Evolutionary conservation across 768 basidiomycete genomes (phyloP).

Genomic region (Trametes meyenii): DNA sequence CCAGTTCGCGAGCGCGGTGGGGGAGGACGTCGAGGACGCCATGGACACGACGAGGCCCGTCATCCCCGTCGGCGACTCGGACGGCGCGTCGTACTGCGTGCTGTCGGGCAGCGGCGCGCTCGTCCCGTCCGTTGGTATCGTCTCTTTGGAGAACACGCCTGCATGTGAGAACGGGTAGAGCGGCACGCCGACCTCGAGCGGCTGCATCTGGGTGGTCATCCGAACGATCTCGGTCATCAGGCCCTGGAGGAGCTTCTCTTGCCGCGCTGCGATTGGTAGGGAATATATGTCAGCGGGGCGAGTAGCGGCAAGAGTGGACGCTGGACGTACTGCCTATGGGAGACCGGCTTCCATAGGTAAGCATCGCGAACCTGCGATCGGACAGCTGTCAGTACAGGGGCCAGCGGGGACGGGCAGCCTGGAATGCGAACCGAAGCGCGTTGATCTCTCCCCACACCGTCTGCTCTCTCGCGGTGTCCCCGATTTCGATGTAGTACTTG

Average conservation of each 20-base stretch:
- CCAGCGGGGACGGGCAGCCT: background rate
- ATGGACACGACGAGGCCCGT: constrained; percentile 13
- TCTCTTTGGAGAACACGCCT: constrained; percentile 30
- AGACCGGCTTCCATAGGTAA: constrained; percentile 76
- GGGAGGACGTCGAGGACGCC: constrained; percentile 7
- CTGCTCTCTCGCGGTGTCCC: constrained; percentile 73
- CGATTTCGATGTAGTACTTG: constrained; percentile 82
- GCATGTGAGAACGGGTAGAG: constrained; percentile 73
- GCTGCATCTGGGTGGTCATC: constrained; percentile 79
- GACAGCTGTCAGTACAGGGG: background rate
- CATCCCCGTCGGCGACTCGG: constrained; percentile 18
- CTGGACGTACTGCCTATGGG: constrained; percentile 75
- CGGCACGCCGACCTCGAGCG: constrained; percentile 78
- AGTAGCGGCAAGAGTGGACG: background rate
- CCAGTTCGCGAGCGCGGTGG: constrained; percentile 14
- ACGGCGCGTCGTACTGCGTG: constrained; percentile 21
- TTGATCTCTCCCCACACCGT: constrained; percentile 90
- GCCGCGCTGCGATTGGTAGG: constrained; percentile 57
- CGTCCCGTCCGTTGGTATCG: constrained; percentile 21
- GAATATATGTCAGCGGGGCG: background rate
- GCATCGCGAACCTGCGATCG: constrained; percentile 73
- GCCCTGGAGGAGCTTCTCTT: constrained; percentile 80
- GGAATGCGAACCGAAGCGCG: constrained; percentile 59
- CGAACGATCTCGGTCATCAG: constrained; percentile 85
- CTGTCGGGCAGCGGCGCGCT: constrained; percentile 31